These are phyloP conservation scores for Microcos paniculata DNA, from an alignment of 345 rosid species.

Conservation along the genomic window DNA sequence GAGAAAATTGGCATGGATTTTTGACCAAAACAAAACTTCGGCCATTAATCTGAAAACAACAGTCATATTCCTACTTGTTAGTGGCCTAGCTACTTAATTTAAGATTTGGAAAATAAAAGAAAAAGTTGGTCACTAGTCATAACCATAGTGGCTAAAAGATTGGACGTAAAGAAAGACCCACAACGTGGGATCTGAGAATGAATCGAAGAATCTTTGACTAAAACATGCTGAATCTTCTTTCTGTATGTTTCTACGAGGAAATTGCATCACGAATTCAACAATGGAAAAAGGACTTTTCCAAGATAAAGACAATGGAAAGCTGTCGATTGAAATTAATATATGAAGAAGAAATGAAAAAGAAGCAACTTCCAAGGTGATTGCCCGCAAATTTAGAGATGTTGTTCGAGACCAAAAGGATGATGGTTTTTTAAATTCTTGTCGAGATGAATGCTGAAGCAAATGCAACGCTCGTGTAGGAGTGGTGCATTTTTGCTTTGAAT, in stretches of 20 bases:
- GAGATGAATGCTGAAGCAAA: not conserved
- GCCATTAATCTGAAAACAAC: not conserved
- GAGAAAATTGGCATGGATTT: not conserved
- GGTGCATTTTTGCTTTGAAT: not conserved
- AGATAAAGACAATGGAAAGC: not conserved
- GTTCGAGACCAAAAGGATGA: slow-evolving; percentile 1
- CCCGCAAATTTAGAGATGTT: not conserved
- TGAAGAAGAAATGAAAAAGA: not conserved
- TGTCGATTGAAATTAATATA: not conserved
- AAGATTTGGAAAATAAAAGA: not conserved
- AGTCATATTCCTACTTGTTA: no score
- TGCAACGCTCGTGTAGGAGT: not conserved
- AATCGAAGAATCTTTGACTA: slow-evolving; percentile 4
- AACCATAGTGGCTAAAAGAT: not conserved
- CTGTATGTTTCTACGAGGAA: not conserved
- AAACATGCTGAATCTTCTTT: not conserved
- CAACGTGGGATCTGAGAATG: not conserved
- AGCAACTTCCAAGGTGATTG: not conserved
- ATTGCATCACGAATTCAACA: slow-evolving; percentile 3
- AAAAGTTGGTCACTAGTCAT: no score
- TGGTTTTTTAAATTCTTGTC: not conserved
- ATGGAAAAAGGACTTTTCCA: not conserved
- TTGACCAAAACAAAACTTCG: slow-evolving; percentile 22
- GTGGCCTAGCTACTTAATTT: not conserved
- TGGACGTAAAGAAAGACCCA: not conserved